phyloP scores from a whole-genome alignment of 1,284 basidiomycete species.

The Sporisorium graminicola region DNA sequence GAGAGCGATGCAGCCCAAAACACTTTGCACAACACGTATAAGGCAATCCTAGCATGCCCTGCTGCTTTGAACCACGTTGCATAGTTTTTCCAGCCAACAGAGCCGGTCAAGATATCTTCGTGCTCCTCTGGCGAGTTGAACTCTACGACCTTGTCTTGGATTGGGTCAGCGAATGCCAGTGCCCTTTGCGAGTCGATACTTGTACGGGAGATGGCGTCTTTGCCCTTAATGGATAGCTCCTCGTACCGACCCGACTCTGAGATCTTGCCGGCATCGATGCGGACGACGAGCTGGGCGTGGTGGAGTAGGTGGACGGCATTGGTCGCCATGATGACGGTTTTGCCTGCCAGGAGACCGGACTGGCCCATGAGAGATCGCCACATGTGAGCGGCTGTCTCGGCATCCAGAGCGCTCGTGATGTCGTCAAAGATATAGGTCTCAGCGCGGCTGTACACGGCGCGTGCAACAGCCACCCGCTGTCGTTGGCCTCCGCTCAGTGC shows the following conservation, averaged over 20 bases:
- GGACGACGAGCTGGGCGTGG: constrained; percentile 35
- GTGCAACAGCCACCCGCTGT: constrained; percentile 62
- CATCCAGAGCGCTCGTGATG: constrained; percentile 74
- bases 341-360: constrained; percentile 36
- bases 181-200: constrained; percentile 44
- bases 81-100: constrained; percentile 36
- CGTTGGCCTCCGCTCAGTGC: constrained; percentile 66
- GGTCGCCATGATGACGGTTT: constrained; percentile 57
- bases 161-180: not conserved
- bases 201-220: constrained; percentile 47
- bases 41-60: constrained; percentile 8
- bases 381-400: constrained; percentile 74
- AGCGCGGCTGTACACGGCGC: constrained; percentile 64
- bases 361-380: constrained; percentile 52
- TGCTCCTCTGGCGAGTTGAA: constrained; percentile 23
- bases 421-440: constrained; percentile 62
- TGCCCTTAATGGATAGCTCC: constrained; percentile 50
- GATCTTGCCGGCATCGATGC: constrained; percentile 51
- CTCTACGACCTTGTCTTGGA: constrained; percentile 27
- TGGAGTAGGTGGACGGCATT: constrained; percentile 56
- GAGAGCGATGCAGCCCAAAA: not conserved
- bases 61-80: constrained; percentile 31
- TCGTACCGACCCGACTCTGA: constrained; percentile 50
- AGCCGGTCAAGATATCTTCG: constrained; percentile 39
- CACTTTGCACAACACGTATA: not conserved